These are phyloP conservation scores for Globisporangium cylindrosporum DNA, from an alignment of 352 stramenopile species.

Conservation along the genomic window DNA sequence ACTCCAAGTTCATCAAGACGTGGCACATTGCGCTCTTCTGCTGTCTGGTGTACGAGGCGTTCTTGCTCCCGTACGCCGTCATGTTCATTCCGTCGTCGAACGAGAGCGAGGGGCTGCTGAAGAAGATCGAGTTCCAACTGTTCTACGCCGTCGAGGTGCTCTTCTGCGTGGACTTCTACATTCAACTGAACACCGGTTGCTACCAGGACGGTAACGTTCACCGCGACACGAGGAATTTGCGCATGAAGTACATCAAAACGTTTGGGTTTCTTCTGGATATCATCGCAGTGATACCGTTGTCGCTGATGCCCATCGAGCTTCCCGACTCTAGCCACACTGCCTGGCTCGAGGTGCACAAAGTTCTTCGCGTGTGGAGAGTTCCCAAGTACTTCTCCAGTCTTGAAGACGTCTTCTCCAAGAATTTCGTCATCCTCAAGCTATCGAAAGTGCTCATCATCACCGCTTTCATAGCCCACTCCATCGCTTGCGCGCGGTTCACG, in stretches of 20 bases:
- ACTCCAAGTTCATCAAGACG: constrained; percentile 37
- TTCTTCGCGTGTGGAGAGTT: constrained; percentile 35
- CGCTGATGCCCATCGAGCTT: constrained; percentile 19
- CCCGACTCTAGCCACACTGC: constrained; percentile 18
- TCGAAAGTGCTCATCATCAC: constrained; percentile 41
- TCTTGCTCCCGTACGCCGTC: constrained; percentile 46
- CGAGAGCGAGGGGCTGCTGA: background rate
- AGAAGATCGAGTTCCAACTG: constrained; percentile 10
- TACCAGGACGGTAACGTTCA: constrained; percentile 45
- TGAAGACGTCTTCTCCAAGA: constrained; percentile 50
- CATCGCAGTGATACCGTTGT: constrained; percentile 40
- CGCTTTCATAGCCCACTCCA: constrained; percentile 38
- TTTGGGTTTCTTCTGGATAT: constrained; percentile 42
- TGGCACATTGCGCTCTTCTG: constrained; percentile 51
- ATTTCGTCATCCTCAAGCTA: constrained; percentile 56
- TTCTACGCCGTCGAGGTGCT: constrained; percentile 46
- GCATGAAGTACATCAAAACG: constrained; percentile 51
- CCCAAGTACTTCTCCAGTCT: constrained; percentile 39
- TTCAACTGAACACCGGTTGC: constrained; percentile 54
- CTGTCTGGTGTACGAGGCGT: constrained; percentile 43
- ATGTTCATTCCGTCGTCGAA: constrained; percentile 15
- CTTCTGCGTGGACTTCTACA: constrained; percentile 52
- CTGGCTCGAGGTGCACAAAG: constrained; percentile 39
- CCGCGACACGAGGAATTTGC: constrained; percentile 21
- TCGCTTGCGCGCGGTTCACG: constrained; percentile 49